Evolutionary conservation across 257 asterid genomes (phyloP).

Genomic region (Solanum dulcamara): DNA sequence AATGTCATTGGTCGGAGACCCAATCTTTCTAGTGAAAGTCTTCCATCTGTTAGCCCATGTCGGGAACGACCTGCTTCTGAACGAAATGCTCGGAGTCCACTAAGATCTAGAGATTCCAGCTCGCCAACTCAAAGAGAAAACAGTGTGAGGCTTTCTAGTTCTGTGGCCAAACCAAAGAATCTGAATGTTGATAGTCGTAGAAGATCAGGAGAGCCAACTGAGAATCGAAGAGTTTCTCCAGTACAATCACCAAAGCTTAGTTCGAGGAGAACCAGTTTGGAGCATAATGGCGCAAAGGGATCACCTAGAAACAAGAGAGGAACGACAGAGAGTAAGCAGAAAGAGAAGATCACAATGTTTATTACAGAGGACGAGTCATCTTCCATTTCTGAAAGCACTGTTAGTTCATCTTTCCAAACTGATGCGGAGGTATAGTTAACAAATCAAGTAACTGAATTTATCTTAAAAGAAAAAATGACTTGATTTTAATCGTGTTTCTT

Average conservation of each 20-base stretch:
- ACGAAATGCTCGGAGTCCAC: constrained; percentile 39
- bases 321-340: constrained; percentile 25
- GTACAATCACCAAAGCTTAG: constrained; percentile 55
- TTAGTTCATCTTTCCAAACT: constrained; percentile 47
- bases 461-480: not conserved
- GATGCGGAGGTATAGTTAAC: constrained; percentile 56
- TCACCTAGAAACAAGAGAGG: constrained; percentile 45
- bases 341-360: constrained; percentile 33
- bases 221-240: constrained; percentile 42
- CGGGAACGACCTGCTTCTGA: constrained; percentile 21
- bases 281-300: constrained; percentile 19
- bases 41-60: constrained; percentile 47
- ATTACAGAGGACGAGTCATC: constrained; percentile 68
- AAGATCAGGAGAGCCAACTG: constrained; percentile 31
- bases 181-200: constrained; percentile 48
- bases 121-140: constrained; percentile 34
- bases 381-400: constrained; percentile 65
- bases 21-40: constrained; percentile 27
- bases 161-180: constrained; percentile 43
- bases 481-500: not conserved
- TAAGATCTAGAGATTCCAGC: constrained; percentile 30
- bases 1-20: constrained; percentile 28
- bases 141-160: constrained; percentile 38
- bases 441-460: not conserved
- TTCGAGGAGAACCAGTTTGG: constrained; percentile 32